Conservation (phyloP, 768 basidiomycete species). For the Mycena belliarum region DNA sequence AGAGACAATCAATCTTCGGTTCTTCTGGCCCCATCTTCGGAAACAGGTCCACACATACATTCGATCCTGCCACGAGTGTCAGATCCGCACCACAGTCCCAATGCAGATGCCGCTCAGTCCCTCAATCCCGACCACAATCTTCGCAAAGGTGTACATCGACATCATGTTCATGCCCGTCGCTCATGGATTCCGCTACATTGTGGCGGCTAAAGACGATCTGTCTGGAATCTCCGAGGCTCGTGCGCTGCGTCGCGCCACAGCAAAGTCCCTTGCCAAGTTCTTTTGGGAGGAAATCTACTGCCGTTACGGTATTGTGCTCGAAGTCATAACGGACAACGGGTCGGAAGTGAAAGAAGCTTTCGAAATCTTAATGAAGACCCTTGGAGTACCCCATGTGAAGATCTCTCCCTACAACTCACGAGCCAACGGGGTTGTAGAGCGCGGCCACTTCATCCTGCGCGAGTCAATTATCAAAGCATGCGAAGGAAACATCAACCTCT, state of each 20-base stretch:
- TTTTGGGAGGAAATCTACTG: slow-evolving; percentile 35
- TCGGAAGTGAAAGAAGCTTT: slow-evolving; percentile 22
- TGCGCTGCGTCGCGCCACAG: slow-evolving; percentile 7
- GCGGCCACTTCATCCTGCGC: not conserved
- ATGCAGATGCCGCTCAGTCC: slow-evolving; percentile 18
- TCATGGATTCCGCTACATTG: slow-evolving; percentile 24
- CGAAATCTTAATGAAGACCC: not conserved
- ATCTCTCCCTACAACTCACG: slow-evolving; percentile 4
- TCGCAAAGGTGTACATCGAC: slow-evolving; percentile 24
- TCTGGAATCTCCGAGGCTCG: slow-evolving; percentile 27
- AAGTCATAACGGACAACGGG: slow-evolving; percentile 33
- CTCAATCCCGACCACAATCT: slow-evolving; percentile 12
- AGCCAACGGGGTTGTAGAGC: not conserved
- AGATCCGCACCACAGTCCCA: slow-evolving; percentile 9
- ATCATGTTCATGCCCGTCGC: slow-evolving; percentile 28
- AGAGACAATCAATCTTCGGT: slow-evolving; percentile 9
- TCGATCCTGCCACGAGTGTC: slow-evolving; percentile 30
- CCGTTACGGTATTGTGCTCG: slow-evolving; percentile 26
- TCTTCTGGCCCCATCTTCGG: slow-evolving; percentile 27
- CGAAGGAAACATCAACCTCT: not conserved
- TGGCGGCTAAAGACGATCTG: slow-evolving; percentile 29
- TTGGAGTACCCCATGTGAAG: slow-evolving; percentile 2
- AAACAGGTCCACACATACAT: slow-evolving; percentile 23
- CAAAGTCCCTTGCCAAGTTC: slow-evolving; percentile 25
- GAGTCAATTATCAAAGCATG: slow-evolving; percentile 1